Evolutionary conservation across 768 basidiomycete genomes (phyloP), one percentile per base, ranked within the genome.

Genomic region (Boletus reticuloceps): DNA sequence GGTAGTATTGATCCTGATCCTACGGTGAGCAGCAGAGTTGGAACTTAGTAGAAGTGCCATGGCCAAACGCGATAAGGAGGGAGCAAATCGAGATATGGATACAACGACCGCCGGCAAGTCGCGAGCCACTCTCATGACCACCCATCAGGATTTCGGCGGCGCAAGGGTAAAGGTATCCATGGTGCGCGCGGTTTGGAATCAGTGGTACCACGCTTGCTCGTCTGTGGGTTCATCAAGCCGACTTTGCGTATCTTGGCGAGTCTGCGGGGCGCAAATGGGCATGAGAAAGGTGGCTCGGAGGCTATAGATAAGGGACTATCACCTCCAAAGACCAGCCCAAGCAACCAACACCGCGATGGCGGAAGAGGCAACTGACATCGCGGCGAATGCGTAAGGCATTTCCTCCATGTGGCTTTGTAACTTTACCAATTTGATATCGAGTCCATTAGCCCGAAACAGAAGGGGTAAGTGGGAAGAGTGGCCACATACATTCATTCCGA

Each of bases 401-500:
- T 75, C 68, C 67, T 96, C 94, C 58, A 94, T 65, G 64, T 87
- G 83, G 60, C 84, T 90, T 56, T 80, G 77, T 70, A 95, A 77
- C 93, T 89, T 70, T 43, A 65, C 43, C 63, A 54, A 60, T 60
- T 60, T 63, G 49, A 62, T 56, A 64, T 57, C 16, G 52, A 49
- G 16, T 19, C 16, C 53, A 59, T 69, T 60, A 63, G 55, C 52
- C 67, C n/a, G 46, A 62, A 62, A 62, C 56, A 45, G 62, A 63
- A 64, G 50, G 55, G 59, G 58, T 45, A 55, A 20, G 46, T 13
- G 46, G 43, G 19, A 29, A 16, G 42, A 17, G 43, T 32, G n/a
- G 50, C 54, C 60, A 75, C 91, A 66, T 67, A 95, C 94, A 70
- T 97, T 98, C 95, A 98, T 98, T 16, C 95, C 95, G 63, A 98